phyloP scores from a whole-genome alignment of 768 basidiomycete genomes.

The Agaricus sinodeliciosus region DNA sequence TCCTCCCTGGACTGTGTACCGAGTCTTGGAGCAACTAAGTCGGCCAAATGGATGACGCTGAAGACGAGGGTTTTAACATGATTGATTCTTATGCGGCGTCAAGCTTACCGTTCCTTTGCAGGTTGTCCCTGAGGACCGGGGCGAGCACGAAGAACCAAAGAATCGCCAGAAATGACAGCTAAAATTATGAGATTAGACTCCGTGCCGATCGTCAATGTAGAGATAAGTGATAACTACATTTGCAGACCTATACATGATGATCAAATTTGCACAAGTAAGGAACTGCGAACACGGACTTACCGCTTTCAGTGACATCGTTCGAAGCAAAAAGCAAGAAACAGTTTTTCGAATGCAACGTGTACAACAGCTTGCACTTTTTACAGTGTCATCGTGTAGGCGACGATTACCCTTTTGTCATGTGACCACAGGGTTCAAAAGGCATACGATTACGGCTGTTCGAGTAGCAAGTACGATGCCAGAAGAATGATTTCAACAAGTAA shows the following conservation, averaged over 20 bases:
- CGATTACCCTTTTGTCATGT: slow-evolving; percentile 3
- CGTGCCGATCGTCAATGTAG: background rate
- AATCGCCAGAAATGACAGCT: slow-evolving; percentile 91
- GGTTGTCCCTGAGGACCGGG: slow-evolving; percentile 78
- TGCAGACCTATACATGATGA: slow-evolving; percentile 40
- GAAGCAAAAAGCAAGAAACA: background rate
- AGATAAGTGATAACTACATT: slow-evolving; percentile 36
- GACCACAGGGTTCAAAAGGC: background rate
- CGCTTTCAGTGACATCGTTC: slow-evolving; percentile 68
- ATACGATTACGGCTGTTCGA: too few species aligned
- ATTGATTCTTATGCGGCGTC: background rate
- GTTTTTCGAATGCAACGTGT: slow-evolving; percentile 7
- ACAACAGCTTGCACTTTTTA: background rate
- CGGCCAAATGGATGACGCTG: slow-evolving; percentile 87
- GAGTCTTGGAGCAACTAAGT: slow-evolving; percentile 76
- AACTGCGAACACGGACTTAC: slow-evolving; percentile 30
- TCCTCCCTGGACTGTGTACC: slow-evolving; percentile 83
- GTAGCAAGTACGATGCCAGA: background rate
- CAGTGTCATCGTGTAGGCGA: background rate
- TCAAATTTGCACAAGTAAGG: slow-evolving; percentile 3
- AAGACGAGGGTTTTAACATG: background rate
- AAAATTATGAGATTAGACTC: slow-evolving; percentile 20
- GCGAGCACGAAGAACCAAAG: slow-evolving; percentile 74
- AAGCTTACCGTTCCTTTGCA: slow-evolving; percentile 77
- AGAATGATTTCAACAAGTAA: background rate